phyloP scores from a whole-genome alignment of 164 flowering plant species.

The Brasenia schreberi region DNA sequence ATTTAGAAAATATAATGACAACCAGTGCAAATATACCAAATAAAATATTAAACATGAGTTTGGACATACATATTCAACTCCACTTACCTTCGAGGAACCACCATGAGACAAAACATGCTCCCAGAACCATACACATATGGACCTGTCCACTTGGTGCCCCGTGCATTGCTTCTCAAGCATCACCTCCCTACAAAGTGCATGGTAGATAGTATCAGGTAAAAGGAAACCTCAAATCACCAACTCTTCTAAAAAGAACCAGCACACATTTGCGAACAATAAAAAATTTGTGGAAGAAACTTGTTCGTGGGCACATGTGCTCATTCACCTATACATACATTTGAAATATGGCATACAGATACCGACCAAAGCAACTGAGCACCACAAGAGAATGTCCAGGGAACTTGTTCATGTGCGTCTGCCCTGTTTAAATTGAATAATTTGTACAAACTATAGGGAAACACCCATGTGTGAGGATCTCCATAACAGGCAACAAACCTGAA shows the following conservation, averaged over 20 bases:
- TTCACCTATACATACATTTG: not conserved
- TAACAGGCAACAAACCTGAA: too few relatives aligned
- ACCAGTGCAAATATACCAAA: too few relatives aligned
- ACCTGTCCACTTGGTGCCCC: constrained; percentile 83
- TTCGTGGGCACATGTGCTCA: not conserved
- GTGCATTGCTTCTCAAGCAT: constrained; percentile 93
- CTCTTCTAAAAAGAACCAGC: not conserved
- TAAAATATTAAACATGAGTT: too few relatives aligned
- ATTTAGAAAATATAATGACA: too few relatives aligned
- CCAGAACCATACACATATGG: constrained; percentile 96
- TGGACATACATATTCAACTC: too few relatives aligned
- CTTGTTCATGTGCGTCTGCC: too few relatives aligned
- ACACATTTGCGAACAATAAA: not conserved
- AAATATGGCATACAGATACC: not conserved
- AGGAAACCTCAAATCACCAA: not conserved
- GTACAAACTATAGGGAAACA: too few relatives aligned
- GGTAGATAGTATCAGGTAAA: not conserved
- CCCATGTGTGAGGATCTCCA: too few relatives aligned
- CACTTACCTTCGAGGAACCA: constrained; percentile 64
- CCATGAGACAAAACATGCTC: constrained; percentile 61
- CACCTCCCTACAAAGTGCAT: constrained; percentile 51
- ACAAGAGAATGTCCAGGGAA: too few relatives aligned
- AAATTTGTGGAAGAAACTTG: not conserved
- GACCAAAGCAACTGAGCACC: too few relatives aligned
- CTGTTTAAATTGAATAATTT: too few relatives aligned